Evolutionary conservation across 805 yeast genomes (phyloP), one percentile per base, ranked within the genome.

Genomic region (Zygotorulaspora sp.): DNA sequence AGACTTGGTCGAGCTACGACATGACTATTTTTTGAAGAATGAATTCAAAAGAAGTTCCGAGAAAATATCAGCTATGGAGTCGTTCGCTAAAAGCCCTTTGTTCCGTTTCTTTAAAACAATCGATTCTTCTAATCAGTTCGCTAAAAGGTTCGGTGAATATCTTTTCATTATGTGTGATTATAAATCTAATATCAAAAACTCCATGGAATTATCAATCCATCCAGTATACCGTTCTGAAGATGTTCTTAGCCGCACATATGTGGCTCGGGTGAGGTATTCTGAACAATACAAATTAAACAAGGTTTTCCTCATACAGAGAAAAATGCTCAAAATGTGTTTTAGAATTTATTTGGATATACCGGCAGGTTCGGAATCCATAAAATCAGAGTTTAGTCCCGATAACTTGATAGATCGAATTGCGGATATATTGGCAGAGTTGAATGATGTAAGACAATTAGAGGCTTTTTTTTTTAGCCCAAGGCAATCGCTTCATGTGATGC

Each of bases 1-100:
- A 11, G 53, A 51, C 20, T 17, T 57, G 1, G 43, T 50, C 21
- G 49, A 47, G 6, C 33, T 57, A 14, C 41, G 61, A 24, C 59
- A 57, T 19, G 51, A 43, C 12, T 58, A 54, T 32, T 57, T 44
- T 30, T 23, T 56, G 2, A 29, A 25, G 5, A 40, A 49, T 41
- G 58, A 55, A 38, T 30, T 45, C 10, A 26, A 10, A 6, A 23
- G 25, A 18, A 30, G 39, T 17, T 16, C 8, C 23, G 16, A 36
- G 18, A 20, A 35, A 2, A 3, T 20, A 4, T 10, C 32, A 11
- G 41, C 35, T 30, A 43, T 43, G 5, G 53, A 52, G 28, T 18
- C 32, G 15, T 43, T 53, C 14, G 27, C 45, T 3, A 36, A 42
- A 16, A 50, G 58, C 31, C 61, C 61, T 1, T 32, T 52, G 28